Evolutionary conservation across 2,329 filamentous ascomycete species (phyloP).

Genomic region (Phyllosticta citriasiana): DNA sequence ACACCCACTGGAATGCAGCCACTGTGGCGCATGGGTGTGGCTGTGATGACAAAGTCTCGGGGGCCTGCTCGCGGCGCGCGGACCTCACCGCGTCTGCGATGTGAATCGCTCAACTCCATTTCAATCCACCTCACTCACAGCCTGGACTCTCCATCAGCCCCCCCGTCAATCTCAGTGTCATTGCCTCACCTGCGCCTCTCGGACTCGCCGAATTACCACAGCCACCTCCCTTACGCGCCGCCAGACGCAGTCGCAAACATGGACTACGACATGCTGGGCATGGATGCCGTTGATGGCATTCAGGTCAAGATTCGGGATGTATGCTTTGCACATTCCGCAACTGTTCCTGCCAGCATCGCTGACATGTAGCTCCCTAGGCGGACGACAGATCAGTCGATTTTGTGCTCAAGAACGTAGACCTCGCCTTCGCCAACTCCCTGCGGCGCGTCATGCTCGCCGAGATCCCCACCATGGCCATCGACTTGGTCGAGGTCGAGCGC

Average conservation of each 20-base stretch:
- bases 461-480: constrained; percentile 88
- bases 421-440: constrained; percentile 85
- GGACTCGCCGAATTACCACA: not conserved
- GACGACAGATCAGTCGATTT: constrained; percentile 79
- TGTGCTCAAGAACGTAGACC: constrained; percentile 78
- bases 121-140: not conserved
- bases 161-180: not conserved
- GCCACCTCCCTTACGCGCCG: constrained; percentile 6
- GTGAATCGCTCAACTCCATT: not conserved
- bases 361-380: constrained; percentile 46
- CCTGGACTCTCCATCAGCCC: not conserved
- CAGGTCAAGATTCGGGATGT: constrained; percentile 38
- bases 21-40: not conserved
- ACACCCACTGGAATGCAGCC: not conserved
- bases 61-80: not conserved
- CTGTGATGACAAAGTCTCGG: not conserved
- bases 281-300: constrained; percentile 37
- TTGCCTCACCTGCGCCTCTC: not conserved
- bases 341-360: constrained; percentile 12
- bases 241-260: constrained; percentile 23
- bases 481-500: constrained; percentile 81
- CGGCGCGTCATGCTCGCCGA: constrained; percentile 87
- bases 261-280: constrained; percentile 39
- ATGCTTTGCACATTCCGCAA: not conserved
- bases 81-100: not conserved